Percentiles rank a stretch among this genome's conserved stretches.
These are phyloP conservation scores for Phytopythium cucurbitacearum DNA, from an alignment of 352 stramenopile species.

Conservation along the genomic window DNA sequence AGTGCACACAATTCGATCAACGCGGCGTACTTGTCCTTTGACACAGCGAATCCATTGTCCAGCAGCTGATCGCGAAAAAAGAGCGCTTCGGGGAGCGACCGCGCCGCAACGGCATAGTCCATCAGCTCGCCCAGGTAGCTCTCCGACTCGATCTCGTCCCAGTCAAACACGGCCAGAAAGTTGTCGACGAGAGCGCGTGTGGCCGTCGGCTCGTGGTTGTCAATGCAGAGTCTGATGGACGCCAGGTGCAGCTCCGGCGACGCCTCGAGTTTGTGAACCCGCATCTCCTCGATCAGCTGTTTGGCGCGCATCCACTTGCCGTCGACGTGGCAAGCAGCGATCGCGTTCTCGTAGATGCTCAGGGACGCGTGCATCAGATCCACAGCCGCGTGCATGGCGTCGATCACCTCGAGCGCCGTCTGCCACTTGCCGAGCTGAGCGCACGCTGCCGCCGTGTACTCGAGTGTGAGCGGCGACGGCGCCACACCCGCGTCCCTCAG, in stretches of 20 bases:
- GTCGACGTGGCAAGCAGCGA: conserved; percentile 39
- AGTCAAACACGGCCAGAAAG: conserved; percentile 30
- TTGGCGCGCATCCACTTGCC: conserved; percentile 72
- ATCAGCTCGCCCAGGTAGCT: conserved; percentile 39
- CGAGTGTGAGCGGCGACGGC: conserved; percentile 65
- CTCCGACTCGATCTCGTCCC: conserved; percentile 26
- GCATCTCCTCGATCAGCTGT: conserved; percentile 64
- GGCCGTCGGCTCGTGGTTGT: conserved; percentile 45
- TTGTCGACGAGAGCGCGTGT: conserved; percentile 37
- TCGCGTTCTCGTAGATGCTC: conserved; percentile 72
- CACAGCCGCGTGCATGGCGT: conserved; percentile 61
- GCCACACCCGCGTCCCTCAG: conserved; percentile 49
- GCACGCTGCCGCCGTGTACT: conserved; percentile 57
- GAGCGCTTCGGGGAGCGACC: conserved; percentile 46
- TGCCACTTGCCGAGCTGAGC: conserved; percentile 45
- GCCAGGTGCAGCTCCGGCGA: conserved; percentile 43
- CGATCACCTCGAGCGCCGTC: conserved; percentile 55
- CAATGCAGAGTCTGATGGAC: conserved; percentile 48
- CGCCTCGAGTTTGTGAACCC: conserved; percentile 43
- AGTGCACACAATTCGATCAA: conserved; percentile 46
- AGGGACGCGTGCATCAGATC: conserved; percentile 68
- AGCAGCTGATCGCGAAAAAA: conserved; percentile 57
- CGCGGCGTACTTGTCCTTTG: conserved; percentile 30
- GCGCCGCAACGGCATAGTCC: conserved; percentile 27
- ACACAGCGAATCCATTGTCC: conserved; percentile 19